Evolutionary conservation across 805 yeast species (phyloP).

Genomic region (Ogataea naganishii): DNA sequence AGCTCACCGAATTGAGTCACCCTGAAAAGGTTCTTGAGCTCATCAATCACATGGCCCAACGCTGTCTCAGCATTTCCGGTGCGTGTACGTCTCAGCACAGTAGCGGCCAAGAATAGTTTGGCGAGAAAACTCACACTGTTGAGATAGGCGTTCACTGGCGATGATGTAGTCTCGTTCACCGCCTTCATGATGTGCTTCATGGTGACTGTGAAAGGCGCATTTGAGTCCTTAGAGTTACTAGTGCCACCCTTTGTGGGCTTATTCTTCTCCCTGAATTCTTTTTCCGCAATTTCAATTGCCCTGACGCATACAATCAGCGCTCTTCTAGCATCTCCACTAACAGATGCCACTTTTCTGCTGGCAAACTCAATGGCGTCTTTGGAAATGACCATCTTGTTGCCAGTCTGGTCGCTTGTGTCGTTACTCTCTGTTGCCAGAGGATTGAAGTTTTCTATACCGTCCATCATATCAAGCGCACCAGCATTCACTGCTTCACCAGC

Average conservation of each 20-base stretch:
- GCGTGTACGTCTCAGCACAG: conserved; percentile 55
- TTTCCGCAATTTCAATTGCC: conserved; percentile 83
- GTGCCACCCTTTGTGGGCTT: conserved; percentile 15
- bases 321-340: conserved; percentile 94
- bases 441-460: conserved; percentile 4
- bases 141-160: conserved; percentile 61
- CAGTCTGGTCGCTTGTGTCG: no score
- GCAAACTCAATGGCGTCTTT: conserved; percentile 86
- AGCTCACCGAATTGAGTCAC: conserved; percentile 15
- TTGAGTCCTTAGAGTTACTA: conserved; percentile 15
- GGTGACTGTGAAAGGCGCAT: conserved; percentile 45
- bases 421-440: conserved; percentile 13
- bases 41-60: conserved; percentile 74
- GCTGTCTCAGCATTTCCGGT: conserved; percentile 63
- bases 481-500: conserved; percentile 29
- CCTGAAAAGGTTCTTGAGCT: conserved; percentile 38
- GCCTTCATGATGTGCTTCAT: conserved; percentile 75
- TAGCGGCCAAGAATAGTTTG: conserved; percentile 64
- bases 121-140: conserved; percentile 54
- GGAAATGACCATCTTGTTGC: conserved; percentile 39
- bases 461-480: conserved; percentile 18
- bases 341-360: conserved; percentile 88
- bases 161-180: conserved; percentile 64
- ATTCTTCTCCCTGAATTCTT: conserved; percentile 34
- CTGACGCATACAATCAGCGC: conserved; percentile 82